Evolutionary conservation across 176 grass and related monocot genomes (phyloP), one percentile per base, ranked within the genome.

Genomic region (Coix lacrymajobi): DNA sequence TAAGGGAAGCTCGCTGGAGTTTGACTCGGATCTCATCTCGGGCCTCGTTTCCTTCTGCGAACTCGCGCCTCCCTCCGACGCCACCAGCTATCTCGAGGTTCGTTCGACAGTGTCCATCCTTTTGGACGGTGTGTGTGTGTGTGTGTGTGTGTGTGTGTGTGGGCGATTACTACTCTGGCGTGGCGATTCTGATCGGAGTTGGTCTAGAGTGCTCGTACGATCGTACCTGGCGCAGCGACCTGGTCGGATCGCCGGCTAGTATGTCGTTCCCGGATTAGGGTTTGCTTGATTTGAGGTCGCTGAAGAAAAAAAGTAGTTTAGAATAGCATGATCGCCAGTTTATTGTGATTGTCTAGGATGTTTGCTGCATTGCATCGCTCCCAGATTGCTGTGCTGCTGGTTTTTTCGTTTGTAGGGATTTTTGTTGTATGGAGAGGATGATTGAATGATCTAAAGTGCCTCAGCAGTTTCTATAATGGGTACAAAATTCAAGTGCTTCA

Each of bases 21-120:
- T 98, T 19, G 93, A 98, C 69, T 75, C 71, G 2, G 96, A 95
- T 71, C 96, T 98, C 83, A 93, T 98, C 85, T 88, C 87, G 25
- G 93, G 93, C 43, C 96, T 98, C 85, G 93, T 98, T 49, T 96
- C 96, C 83, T 98, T 96, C 79, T 98, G 96, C 80, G 91, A 98
- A 85, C 91, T 98, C 80, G 96, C 93, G 32, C 93, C 96, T 79
- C 93, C 93, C 16, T 83, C 79, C 33, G 93, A 98, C 76, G 89
- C 93, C 28, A 93, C 96, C 66, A 93, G 93, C 83, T 98, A 98
- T 84, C 90, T 98, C 48, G 77, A 76, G 61, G 96, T 98, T 36
- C 49, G 90, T 90, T 31, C 68, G 19, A 10, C 13, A 13, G n/a
- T 80, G 51, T 44, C 38, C 56, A 4, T 39, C 38, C 44, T n/a